Base-by-base conservation (phyloP, 352 stramenopile species). In the Globisporangium nodosum region DNA sequence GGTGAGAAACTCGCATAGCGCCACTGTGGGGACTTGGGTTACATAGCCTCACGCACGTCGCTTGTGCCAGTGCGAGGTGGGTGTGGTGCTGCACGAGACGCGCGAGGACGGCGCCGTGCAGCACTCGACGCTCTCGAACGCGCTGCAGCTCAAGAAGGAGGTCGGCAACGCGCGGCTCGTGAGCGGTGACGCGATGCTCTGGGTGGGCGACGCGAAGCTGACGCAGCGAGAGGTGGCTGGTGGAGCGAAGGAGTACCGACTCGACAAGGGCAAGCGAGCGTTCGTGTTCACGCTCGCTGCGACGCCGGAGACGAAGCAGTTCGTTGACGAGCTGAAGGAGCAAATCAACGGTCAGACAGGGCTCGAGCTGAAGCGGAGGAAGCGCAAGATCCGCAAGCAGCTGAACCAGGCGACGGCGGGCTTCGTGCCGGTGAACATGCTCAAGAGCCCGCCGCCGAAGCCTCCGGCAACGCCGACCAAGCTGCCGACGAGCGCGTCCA, bases 301-400 rank as follows among this genome's bases (percentile, higher is more conserved):
- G 43, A 74, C 81, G 20, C 54, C 56, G 6, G 53, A 54, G 2
- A 66, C 69, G 54, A 85, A 82, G 49, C 60, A 76, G 33, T 94
- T 94, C 47, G 70, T 87, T n/a, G 33, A 59, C 0, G 73, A 91
- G 6, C 60, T 94, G 1, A 87, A 86, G 31, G 63, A 73, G 13
- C 85, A 94, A 37, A 76, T 88, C 20, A 80, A 88, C 4, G 81
- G 78, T 47, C 78, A 87, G 27, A 51, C 57, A 0, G 70, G 68
- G 0, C 52, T 83, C 16, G 77, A 87, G 40, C 61, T 85, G 31
- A 76, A 72, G 50, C 76, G 74, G 49, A 92, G 89, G 65, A 90
- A 87, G 68, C 78, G 82, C 49, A 91, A 93, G 71, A 88, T 93
- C 60, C 78, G 81, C 37, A 84, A 85, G 35, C 68, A 88, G 50